Evolutionary conservation across 179 eudicot genomes (phyloP).

Genomic region (Corrigiola litoralis): DNA sequence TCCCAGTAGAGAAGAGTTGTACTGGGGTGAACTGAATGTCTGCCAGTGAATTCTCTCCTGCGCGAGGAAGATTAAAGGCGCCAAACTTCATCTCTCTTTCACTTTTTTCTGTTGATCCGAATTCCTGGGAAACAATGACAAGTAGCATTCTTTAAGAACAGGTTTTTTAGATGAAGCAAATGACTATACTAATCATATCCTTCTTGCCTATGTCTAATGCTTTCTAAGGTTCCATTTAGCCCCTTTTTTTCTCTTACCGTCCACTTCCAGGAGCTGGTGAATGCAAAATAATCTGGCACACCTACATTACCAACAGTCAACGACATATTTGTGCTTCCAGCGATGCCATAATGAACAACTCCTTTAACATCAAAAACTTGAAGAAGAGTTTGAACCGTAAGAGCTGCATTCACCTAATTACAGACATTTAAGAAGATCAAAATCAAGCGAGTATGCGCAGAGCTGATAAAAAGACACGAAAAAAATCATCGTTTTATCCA

Average conservation of each 20-base stretch:
- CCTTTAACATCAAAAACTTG: slow-evolving; percentile 46
- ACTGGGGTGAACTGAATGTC: slow-evolving; percentile 33
- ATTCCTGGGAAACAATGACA: slow-evolving; percentile 21
- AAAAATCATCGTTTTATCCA: neutral
- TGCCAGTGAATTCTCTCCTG: slow-evolving; percentile 41
- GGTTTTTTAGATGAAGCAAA: no score
- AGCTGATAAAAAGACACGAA: neutral
- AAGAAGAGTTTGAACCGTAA: slow-evolving; percentile 41
- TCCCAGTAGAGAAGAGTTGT: slow-evolving; percentile 31
- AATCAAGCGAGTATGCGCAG: no score
- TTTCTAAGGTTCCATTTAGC: neutral
- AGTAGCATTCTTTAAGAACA: neutral
- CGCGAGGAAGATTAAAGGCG: slow-evolving; percentile 37
- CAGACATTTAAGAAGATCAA: neutral
- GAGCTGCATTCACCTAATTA: slow-evolving; percentile 50
- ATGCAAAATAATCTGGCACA: slow-evolving; percentile 40
- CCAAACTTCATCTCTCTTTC: slow-evolving; percentile 30
- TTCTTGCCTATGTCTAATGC: neutral
- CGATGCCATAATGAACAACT: slow-evolving; percentile 57
- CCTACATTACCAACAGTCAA: slow-evolving; percentile 48
- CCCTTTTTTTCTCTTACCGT: slow-evolving; percentile 22
- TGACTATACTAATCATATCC: no score
- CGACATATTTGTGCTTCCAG: slow-evolving; percentile 47
- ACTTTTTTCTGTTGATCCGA: slow-evolving; percentile 24
- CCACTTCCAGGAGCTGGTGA: slow-evolving; percentile 61